Evolutionary conservation across 1,284 basidiomycete species (phyloP), one percentile per base, ranked within the genome.

Genomic region (Rhodofomes roseus): DNA sequence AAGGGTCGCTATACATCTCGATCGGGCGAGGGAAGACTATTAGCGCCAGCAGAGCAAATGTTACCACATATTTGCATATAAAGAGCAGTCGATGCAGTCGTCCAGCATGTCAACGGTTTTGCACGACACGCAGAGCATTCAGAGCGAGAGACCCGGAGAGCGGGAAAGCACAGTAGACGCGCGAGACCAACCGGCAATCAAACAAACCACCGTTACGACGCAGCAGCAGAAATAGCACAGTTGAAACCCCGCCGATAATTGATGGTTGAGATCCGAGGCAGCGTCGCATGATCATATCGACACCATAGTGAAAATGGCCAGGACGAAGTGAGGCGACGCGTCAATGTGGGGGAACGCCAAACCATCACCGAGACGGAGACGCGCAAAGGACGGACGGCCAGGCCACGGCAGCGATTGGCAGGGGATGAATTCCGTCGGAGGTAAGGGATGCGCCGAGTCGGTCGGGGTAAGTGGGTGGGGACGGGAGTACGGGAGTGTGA

Each of bases 21-120:
- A 82, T 76, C 0, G 87, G 88, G 22, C 74, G 76, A 5, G 88
- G 84, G 1, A 80, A 71, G 62, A 85, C 87, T 87, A 68, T 7
- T 46, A 7, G 43, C 11, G 46, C 46, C n/a, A n/a, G n/a, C n/a
- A n/a, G n/a, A n/a, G 46, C 46, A 29, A 2, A n/a, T 7, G n/a
- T 18, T 2, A 3, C 4, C 31, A 34, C 46, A 29, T 14, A 39
- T 16, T 8, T 39, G 37, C 7, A 39, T 16, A 16, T 16, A 39
- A 39, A 4, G 31, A 11, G 11, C 11, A 34, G 31, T 4, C 31
- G 31, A 20, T 11, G 20, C 22, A 14, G 5, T 20, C n/a, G 34
- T 43, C 1, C 34, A 56, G 34, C 20, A 36, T 20, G 27, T 3
- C 20, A 20, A 18, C 25, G 14, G 29, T 14, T n/a, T 39, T 39